Evolutionary conservation across 805 yeast genomes (phyloP), one percentile per base, ranked within the genome.

Genomic region (Myxozyma geophila): DNA sequence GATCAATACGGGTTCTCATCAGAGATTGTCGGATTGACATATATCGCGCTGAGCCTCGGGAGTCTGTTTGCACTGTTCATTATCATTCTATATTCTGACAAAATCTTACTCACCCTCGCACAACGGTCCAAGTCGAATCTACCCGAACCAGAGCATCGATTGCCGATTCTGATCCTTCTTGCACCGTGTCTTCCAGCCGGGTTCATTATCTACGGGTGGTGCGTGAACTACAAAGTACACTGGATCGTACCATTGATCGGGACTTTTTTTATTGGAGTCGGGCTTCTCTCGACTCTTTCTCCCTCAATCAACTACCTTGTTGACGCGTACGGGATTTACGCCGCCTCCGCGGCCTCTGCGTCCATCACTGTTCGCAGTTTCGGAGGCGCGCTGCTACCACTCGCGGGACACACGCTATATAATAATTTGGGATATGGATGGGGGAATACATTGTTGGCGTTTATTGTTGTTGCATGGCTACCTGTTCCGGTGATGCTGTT

Each of bases 291-390:
- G 6, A 85, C 85, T 13, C 87, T 88, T 75, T 88, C 85, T 69
- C 79, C 85, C 9, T 81, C 86, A 60, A 87, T 86, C 69, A 82
- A 83, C 67, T 88, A 89, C 70, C 78, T 88, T 67, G 87, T 89
- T 51, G 91, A 88, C 68, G 84, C 87, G 80, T 87, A 86, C 72
- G 84, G 88, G 23, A 78, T 84, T 56, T 87, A 83, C 70, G 84
- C 91, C 0, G 92, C 92, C 0, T 82, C 87, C n/a, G 82, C 88
- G 0, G 81, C 85, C 37, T 88, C 88, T 0, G 88, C 90, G 0
- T 88, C 88, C 2, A 85, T 90, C 0, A 82, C 87, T 64, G 82
- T 85, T 70, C 79, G 95, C 70, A 85, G 90, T 4, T 73, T 82
- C 49, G 81, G 88, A 70, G 93, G 92, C 1, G 88, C 86, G 60